Evolutionary conservation across 305 asterid species (phyloP).

Genomic region (Fraxinus sp.): DNA sequence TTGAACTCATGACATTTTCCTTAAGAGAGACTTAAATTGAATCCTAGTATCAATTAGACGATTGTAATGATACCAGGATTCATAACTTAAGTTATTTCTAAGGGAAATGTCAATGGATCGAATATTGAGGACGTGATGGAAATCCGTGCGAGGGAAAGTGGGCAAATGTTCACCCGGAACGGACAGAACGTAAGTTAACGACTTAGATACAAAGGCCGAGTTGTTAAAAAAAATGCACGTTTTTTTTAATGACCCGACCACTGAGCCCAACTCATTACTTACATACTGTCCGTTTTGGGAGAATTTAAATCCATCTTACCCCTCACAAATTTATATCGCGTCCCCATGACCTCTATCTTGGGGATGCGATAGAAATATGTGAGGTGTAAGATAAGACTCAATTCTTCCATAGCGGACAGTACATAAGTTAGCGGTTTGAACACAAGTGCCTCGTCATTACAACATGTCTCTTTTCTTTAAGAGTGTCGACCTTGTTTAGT

Average conservation of each 20-base stretch:
- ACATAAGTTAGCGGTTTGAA: background rate
- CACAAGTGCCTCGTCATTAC: background rate
- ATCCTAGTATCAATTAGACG: too few relatives aligned
- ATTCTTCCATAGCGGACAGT: too few relatives aligned
- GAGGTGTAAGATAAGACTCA: background rate
- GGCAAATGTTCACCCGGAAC: background rate
- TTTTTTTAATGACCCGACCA: background rate
- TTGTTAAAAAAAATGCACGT: too few relatives aligned
- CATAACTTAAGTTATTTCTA: too few relatives aligned
- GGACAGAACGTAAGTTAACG: background rate
- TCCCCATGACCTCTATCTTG: background rate
- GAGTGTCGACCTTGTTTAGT: background rate
- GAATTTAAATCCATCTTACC: background rate
- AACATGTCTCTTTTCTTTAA: background rate
- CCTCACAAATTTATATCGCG: background rate
- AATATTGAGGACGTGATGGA: background rate
- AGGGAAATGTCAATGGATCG: background rate
- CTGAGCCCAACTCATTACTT: background rate
- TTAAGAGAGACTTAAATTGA: too few relatives aligned
- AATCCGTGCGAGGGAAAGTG: background rate
- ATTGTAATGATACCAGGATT: too few relatives aligned
- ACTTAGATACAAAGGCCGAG: background rate
- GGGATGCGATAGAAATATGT: background rate
- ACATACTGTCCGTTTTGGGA: too few relatives aligned
- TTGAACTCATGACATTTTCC: too few relatives aligned